Conservation (phyloP, 2,329 filamentous ascomycete genomes). For the Microsporum audouinii region DNA sequence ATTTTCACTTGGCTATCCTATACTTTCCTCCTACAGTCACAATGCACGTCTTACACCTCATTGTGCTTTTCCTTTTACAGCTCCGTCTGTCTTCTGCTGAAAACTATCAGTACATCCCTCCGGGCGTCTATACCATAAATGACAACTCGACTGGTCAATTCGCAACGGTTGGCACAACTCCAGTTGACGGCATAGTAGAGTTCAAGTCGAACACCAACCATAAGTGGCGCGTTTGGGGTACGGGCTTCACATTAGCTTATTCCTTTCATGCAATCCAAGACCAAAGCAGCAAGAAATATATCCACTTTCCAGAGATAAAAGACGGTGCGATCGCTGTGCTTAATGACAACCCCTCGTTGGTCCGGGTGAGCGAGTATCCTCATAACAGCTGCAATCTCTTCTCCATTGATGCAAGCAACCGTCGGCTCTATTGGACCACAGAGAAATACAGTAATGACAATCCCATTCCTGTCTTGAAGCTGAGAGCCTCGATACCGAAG, state of each 20-base stretch:
- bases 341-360: not conserved
- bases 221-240: not conserved
- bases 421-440: not conserved
- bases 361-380: not conserved
- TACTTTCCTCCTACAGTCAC: not conserved
- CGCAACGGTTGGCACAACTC: not conserved
- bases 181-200: conserved; percentile 1
- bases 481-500: not conserved
- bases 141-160: not conserved
- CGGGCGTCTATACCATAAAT: not conserved
- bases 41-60: conserved; percentile 2
- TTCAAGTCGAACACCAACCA: not conserved
- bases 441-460: not conserved
- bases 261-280: not conserved
- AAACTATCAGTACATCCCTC: not conserved
- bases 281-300: not conserved
- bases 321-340: conserved; percentile 1
- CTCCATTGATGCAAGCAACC: not conserved
- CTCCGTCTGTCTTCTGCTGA: not conserved
- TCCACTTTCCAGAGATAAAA: not conserved
- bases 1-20: not conserved
- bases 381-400: not conserved
- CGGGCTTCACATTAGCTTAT: not conserved
- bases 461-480: not conserved
- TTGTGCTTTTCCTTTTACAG: conserved; percentile 4